Evolutionary conservation across 2,329 filamentous ascomycete species (phyloP), one percentile per base, ranked within the genome.

Genomic region (Phyllosticta capitalensis): DNA sequence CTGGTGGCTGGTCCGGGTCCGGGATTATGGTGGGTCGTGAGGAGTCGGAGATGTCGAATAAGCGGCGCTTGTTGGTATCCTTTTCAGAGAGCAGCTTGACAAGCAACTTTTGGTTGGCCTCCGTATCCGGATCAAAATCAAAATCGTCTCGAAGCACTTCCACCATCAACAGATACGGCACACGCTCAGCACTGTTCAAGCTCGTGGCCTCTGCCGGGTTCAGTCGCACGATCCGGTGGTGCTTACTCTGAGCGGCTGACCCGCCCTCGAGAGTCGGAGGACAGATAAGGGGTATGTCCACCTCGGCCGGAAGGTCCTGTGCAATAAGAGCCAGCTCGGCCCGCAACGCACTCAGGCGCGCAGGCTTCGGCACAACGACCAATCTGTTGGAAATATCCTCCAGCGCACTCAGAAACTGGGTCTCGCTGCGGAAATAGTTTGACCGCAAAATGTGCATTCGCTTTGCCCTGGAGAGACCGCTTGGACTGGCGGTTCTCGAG

Each of bases 321-420:
- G 86, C 87, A 63, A 94, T 89, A 38, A 94, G 78, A 14, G 88
- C 89, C 62, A 94, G 78, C 72, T 94, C 89, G 2, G 89, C 90
- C 60, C 89, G 82, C 52, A 94, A 76, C 50, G 90, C 89, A 71
- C 89, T 94, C 65, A 94, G 79, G 30, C 89, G 84, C 49, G 89
- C 89, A 33, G 86, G 84, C 69, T 94, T 94, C 1, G 89, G 89
- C 5, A 94, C 89, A 58, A 87, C 81, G 5, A 94, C 88, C 52
- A 94, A 76, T n/a, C 89, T 84, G 68, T 90, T 92, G 2, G 89
- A 94, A 57, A 94, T 92, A 64, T 88, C 87, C 70, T 92, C 88
- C 17, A 94, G 79, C 1, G 89, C 89, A 3, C 85, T 88, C 62
- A 94, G 70, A 68, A 94, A 92, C 65, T 90, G 87, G 0, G 88